Conservation (phyloP, 345 rosid genomes). For the Lenwebbia sp. region DNA sequence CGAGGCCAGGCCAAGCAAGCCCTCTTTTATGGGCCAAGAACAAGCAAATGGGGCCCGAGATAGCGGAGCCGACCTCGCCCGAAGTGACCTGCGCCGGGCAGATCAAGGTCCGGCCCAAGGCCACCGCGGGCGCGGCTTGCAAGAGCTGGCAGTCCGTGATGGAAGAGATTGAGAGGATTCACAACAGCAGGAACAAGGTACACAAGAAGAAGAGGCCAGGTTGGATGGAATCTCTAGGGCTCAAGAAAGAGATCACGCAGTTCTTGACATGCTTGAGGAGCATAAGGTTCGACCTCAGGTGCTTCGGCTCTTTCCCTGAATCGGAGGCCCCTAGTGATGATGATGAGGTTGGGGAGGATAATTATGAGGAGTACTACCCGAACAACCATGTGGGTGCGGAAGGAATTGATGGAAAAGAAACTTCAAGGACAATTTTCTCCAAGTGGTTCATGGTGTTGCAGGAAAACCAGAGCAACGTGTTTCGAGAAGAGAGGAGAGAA, state of each 20-base stretch:
- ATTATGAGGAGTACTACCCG: conserved; percentile 7
- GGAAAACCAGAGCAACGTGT: conserved; percentile 12
- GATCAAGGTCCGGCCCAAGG: conserved; percentile 72
- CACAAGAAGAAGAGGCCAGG: conserved; percentile 8
- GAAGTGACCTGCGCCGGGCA: conserved; percentile 91
- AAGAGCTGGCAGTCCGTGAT: conserved; percentile 50
- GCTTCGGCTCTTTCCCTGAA: conserved; percentile 24
- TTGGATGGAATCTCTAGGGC: conserved; percentile 18
- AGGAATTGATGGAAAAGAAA: background rate
- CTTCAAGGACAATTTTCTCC: conserved; percentile 26
- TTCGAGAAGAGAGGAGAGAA: background rate
- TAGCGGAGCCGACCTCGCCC: conserved; percentile 77
- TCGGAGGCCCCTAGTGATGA: conserved; percentile 9
- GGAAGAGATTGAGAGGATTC: conserved; percentile 15
- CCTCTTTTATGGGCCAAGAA: conserved; percentile 61
- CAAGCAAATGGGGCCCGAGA: conserved; percentile 42
- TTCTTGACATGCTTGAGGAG: conserved; percentile 28
- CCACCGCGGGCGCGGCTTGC: conserved; percentile 16
- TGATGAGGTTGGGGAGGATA: conserved; percentile 12
- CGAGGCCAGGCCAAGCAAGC: conserved; percentile 25
- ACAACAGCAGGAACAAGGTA: conserved; percentile 1
- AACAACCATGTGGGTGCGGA: background rate
- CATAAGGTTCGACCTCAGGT: conserved; percentile 21
- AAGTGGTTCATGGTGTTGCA: conserved; percentile 40
- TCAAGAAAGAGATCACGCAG: conserved; percentile 31